Conservation (phyloP, 345 rosid genomes). For the Eucalyptus albens region DNA sequence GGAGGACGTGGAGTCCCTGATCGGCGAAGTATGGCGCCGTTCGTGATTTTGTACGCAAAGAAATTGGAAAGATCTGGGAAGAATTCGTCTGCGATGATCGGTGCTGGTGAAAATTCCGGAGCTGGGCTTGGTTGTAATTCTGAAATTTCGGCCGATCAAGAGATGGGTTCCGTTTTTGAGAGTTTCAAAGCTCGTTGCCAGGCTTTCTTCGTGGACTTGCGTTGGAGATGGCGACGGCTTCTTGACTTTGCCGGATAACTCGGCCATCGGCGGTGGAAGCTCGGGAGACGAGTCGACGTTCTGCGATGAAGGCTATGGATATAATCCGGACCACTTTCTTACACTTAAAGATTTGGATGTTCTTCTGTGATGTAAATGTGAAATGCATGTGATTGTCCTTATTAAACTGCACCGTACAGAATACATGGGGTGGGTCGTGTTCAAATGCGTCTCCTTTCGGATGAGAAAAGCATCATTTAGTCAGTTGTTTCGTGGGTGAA, state of each 20-base stretch:
- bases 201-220: background rate
- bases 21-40: background rate
- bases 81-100: background rate
- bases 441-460: background rate
- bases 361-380: background rate
- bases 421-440: background rate
- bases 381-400: background rate
- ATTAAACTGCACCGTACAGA: background rate
- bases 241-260: background rate
- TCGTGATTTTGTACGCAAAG: background rate
- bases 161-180: constrained; percentile 8
- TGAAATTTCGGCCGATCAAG: constrained; percentile 15
- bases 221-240: background rate
- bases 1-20: background rate
- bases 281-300: background rate
- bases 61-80: background rate
- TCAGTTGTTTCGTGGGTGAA: background rate
- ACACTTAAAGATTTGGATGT: background rate
- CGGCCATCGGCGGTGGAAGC: background rate
- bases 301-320: background rate
- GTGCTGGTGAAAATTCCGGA: constrained; percentile 4
- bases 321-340: background rate
- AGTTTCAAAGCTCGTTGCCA: background rate
- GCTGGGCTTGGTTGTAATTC: constrained; percentile 24
- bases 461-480: background rate